Percentiles rank a stretch among this genome's conserved stretches.
phyloP scores from a whole-genome alignment of 2,329 filamentous ascomycete genomes.

The Achaetomium macrosporum region DNA sequence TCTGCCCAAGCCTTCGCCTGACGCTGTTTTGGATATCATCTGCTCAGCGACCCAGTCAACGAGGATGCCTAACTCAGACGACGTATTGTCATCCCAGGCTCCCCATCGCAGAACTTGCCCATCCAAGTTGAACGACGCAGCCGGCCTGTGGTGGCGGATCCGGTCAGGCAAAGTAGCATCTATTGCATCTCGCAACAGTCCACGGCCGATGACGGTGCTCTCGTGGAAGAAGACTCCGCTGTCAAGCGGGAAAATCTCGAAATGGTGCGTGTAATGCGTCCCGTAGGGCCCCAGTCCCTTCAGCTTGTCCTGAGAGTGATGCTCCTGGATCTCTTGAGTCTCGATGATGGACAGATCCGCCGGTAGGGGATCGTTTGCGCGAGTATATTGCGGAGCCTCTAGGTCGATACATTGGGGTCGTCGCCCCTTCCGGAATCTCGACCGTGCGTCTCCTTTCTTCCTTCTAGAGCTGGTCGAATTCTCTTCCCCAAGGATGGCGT shows the following conservation, averaged over 20 bases:
- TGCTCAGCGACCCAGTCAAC: constrained; percentile 53
- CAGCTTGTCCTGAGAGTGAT: constrained; percentile 34
- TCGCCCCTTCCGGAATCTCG: constrained; percentile 39
- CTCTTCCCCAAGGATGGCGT: not conserved
- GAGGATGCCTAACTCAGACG: constrained; percentile 57
- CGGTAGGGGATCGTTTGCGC: constrained; percentile 48
- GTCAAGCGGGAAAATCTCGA: constrained; percentile 56
- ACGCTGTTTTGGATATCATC: constrained; percentile 11
- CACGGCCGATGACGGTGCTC: constrained; percentile 53
- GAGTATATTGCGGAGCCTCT: constrained; percentile 46
- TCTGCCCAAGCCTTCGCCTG: not conserved
- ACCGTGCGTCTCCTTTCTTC: constrained; percentile 19
- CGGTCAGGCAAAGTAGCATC: constrained; percentile 28
- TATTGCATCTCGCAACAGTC: constrained; percentile 39
- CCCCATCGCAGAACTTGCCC: constrained; percentile 49
- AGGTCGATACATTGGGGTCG: constrained; percentile 43
- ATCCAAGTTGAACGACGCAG: constrained; percentile 41
- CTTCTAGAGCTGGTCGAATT: not conserved
- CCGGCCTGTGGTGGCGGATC: constrained; percentile 29
- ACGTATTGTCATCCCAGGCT: constrained; percentile 50
- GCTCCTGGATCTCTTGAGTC: constrained; percentile 20
- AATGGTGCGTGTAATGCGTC: constrained; percentile 55
- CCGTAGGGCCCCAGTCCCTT: constrained; percentile 54
- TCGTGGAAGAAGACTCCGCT: constrained; percentile 53
- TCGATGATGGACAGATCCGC: constrained; percentile 23